A percentile compares a stretch with the other conserved stretches of the same genome.
Conservation (phyloP, 306 rosid genomes). For the Canavalia gladiata region DNA sequence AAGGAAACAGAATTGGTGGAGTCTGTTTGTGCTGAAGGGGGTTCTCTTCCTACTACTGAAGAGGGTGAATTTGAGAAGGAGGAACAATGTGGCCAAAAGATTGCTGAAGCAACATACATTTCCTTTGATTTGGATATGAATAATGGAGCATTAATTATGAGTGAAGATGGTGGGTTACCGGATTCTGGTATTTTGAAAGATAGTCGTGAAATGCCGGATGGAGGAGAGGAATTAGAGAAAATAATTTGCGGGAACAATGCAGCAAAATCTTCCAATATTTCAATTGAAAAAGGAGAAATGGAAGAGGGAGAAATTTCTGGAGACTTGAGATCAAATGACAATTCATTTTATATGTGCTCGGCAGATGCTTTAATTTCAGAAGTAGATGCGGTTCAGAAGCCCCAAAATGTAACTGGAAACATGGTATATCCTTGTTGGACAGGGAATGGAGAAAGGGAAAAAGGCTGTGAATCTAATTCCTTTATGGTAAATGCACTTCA, state of each 20-base stretch:
- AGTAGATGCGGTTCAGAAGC: conserved; percentile 49
- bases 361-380: conserved; percentile 51
- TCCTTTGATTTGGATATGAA: conserved; percentile 47
- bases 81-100: conserved; percentile 43
- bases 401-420: conserved; percentile 35
- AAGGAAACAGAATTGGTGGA: conserved; percentile 49
- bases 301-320: conserved; percentile 92
- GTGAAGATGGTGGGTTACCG: conserved; percentile 20
- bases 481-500: conserved; percentile 41
- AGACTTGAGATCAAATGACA: conserved; percentile 50
- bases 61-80: conserved; percentile 49
- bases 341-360: conserved; percentile 47
- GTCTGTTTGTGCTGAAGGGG: conserved; percentile 37
- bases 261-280: conserved; percentile 41
- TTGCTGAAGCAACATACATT: conserved; percentile 36
- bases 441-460: conserved; percentile 43
- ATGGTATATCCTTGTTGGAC: conserved; percentile 34
- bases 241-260: conserved; percentile 30
- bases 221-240: conserved; percentile 43
- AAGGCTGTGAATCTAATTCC: conserved; percentile 43
- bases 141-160: conserved; percentile 39
- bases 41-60: conserved; percentile 45
- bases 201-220: conserved; percentile 38
- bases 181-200: conserved; percentile 28
- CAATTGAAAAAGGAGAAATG: conserved; percentile 49